Evolutionary conservation across 2,329 filamentous ascomycete species (phyloP).

Genomic region (Zarea fungicola): DNA sequence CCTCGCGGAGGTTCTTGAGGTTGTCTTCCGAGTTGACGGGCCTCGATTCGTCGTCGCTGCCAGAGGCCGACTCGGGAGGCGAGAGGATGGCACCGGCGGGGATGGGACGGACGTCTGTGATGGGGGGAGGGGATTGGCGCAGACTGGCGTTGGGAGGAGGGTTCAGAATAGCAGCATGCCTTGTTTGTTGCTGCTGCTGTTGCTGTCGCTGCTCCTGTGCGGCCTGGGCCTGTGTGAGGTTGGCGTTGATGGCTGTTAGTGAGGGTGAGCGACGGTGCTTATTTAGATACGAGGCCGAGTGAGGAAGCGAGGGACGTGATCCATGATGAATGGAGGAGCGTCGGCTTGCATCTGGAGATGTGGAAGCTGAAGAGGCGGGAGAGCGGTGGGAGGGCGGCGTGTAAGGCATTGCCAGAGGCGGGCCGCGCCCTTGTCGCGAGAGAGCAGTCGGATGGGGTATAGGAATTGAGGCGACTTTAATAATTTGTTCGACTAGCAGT

Average conservation of each 20-base stretch:
- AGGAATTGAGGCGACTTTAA: background rate
- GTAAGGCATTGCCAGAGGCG: slow-evolving; percentile 68
- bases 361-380: slow-evolving; percentile 52
- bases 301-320: slow-evolving; percentile 51
- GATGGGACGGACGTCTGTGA: slow-evolving; percentile 66
- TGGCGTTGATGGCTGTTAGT: slow-evolving; percentile 25
- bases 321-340: slow-evolving; percentile 51
- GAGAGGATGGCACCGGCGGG: slow-evolving; percentile 83
- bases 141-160: slow-evolving; percentile 50
- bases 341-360: slow-evolving; percentile 53
- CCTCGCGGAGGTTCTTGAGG: slow-evolving; percentile 69
- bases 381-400: slow-evolving; percentile 70
- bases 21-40: slow-evolving; percentile 45
- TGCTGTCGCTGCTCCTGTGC: too few relatives aligned
- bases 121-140: slow-evolving; percentile 77
- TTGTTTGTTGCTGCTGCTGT: too few relatives aligned
- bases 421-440: slow-evolving; percentile 3
- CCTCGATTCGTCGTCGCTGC: slow-evolving; percentile 72
- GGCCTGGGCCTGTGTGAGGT: too few relatives aligned
- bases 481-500: slow-evolving; percentile 1
- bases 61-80: slow-evolving; percentile 80
- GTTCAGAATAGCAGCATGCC: too few relatives aligned
- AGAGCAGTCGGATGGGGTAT: background rate
- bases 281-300: slow-evolving; percentile 61
- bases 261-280: slow-evolving; percentile 58